Percentiles rank a stretch among this genome's conserved stretches.
phyloP scores from a whole-genome alignment of 2,329 filamentous ascomycete genomes.

The Dactylellina haptotyla region DNA sequence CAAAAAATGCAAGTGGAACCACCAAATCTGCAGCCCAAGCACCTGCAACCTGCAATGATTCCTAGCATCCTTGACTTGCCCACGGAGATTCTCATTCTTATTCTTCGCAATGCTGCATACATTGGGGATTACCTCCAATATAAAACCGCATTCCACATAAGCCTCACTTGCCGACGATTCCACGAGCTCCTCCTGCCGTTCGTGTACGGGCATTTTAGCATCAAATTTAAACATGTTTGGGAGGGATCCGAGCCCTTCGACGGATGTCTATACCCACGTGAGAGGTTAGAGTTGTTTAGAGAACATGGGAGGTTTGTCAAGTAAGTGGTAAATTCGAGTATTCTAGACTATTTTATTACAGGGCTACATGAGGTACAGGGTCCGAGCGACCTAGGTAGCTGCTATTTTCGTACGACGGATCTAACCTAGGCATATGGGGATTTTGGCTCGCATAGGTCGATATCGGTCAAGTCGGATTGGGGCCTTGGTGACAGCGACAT shows the following conservation, averaged over 20 bases:
- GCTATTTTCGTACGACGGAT: too few relatives aligned
- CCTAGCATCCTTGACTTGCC: neutral
- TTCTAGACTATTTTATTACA: too few relatives aligned
- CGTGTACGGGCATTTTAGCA: neutral
- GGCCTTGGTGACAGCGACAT: neutral
- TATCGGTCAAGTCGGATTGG: too few relatives aligned
- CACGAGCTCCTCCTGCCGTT: slow-evolving; percentile 3
- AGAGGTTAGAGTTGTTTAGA: neutral
- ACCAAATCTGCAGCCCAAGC: too few relatives aligned
- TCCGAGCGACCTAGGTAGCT: too few relatives aligned
- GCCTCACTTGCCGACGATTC: slow-evolving; percentile 6
- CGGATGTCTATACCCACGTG: neutral
- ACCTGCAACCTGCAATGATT: too few relatives aligned
- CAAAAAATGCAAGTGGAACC: too few relatives aligned
- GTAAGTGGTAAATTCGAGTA: neutral
- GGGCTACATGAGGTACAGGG: too few relatives aligned
- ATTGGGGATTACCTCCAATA: neutral
- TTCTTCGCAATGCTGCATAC: neutral
- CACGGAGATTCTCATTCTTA: slow-evolving; percentile 1
- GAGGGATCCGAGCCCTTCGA: neutral
- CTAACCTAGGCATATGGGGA: too few relatives aligned
- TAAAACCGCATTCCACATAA: neutral
- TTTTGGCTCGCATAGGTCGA: too few relatives aligned
- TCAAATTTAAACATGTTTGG: neutral
- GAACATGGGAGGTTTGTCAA: neutral